Evolutionary conservation across 139 green algal genomes (phyloP), one percentile per base, ranked within the genome.

Genomic region (Chlamydomonas incerta): DNA sequence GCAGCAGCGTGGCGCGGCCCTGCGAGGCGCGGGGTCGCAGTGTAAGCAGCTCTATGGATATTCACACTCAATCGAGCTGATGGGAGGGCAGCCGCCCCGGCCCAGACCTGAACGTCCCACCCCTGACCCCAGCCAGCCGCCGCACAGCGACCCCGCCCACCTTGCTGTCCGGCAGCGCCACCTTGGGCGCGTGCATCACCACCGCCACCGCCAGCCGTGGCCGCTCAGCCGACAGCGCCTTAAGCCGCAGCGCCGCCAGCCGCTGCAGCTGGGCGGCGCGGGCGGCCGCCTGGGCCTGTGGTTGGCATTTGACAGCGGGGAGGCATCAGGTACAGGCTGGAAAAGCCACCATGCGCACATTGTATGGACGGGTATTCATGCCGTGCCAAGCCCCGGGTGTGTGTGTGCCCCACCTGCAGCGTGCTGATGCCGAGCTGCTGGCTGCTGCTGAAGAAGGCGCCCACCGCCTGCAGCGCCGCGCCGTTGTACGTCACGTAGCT

Each of bases 181-280:
- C 87, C 88, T 98, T 98, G 73, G 96, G 96, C 0, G 95, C 96
- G 46, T 98, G 94, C 76, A 97, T 88, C 29, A 91, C 90, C 73
- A 98, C 79, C 29, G 55, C 46, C 80, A 97, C 73, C 47, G 74
- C 70, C 71, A 98, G 88, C 33, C 87, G 79, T 57, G 94, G 87
- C 85, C 88, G 85, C 72, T 90, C 34, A 57, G 35, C 29, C 17
- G 41, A 81, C 35, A 94, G 74, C 3, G 92, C 90, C 9, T 71
- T 76, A 23, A 96, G 86, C 71, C 94, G 93, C 55, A 92, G 71
- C 81, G 87, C 63, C 14, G 92, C 92, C 72, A 92, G 90, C 73
- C n/a, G 85, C 70, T 69, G 92, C 87, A 90, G 91, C 74, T 75
- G 74, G 60, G 88, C 85, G 21, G 74, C 90, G 85, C 47, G 93